Conservation (phyloP, 2,329 filamentous ascomycete genomes). For the Beauveria scarabaeidicola region DNA sequence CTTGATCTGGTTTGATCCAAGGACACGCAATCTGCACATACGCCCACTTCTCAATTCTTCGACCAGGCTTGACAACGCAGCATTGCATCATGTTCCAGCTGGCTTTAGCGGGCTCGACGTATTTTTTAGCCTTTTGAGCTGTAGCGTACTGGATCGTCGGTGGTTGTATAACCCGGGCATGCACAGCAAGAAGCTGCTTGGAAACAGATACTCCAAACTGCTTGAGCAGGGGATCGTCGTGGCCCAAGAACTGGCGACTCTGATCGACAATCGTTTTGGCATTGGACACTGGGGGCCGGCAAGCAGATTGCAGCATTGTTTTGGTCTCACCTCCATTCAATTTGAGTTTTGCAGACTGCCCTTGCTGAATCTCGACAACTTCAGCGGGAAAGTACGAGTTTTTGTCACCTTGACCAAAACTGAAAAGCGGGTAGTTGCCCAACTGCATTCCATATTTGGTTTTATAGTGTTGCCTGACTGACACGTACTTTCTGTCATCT, state of each 20-base stretch:
- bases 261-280: conserved; percentile 54
- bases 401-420: conserved; percentile 49
- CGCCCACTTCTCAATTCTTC: conserved; percentile 39
- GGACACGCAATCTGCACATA: conserved; percentile 35
- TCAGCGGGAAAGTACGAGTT: conserved; percentile 62
- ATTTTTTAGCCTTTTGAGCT: conserved; percentile 4
- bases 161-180: conserved; percentile 56
- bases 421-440: conserved; percentile 50
- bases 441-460: conserved; percentile 29
- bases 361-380: conserved; percentile 52
- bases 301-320: conserved; percentile 65
- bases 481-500: conserved; percentile 22
- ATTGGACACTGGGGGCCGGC: conserved; percentile 57
- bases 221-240: conserved; percentile 39
- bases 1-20: conserved; percentile 9
- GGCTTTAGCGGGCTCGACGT: conserved; percentile 36
- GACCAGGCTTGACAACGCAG: conserved; percentile 45
- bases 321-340: conserved; percentile 53
- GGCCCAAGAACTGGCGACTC: conserved; percentile 48
- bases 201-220: conserved; percentile 57
- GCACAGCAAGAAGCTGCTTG: conserved; percentile 59
- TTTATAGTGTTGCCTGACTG: conserved; percentile 37
- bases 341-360: conserved; percentile 54
- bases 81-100: conserved; percentile 61
- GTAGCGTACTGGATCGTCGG: conserved; percentile 52